Conservation (phyloP, 1,284 basidiomycete species). For the Mycena citricolor region DNA sequence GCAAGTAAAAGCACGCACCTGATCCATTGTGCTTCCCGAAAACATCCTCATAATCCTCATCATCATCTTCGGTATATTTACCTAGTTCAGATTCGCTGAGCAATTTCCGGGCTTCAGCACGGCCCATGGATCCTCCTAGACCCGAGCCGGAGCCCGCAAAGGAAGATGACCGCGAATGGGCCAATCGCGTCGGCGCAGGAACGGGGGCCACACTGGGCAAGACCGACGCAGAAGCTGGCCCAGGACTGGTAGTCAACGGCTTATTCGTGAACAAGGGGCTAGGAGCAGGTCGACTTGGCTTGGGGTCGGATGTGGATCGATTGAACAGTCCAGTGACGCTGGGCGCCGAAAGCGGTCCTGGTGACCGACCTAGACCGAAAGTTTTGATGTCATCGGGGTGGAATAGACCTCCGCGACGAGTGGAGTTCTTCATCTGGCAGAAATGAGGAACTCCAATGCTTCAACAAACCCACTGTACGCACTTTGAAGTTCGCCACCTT, state of each 20-base stretch:
- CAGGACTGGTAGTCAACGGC: slow-evolving; percentile 13
- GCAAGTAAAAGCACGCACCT: slow-evolving; percentile 41
- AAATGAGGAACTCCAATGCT: no score
- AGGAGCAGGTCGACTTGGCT: slow-evolving; percentile 48
- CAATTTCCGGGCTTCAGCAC: slow-evolving; percentile 54
- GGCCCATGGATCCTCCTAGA: slow-evolving; percentile 58
- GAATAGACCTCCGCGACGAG: slow-evolving; percentile 68
- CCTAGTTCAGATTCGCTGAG: slow-evolving; percentile 64
- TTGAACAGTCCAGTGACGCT: slow-evolving; percentile 16
- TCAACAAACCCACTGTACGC: slow-evolving; percentile 20
- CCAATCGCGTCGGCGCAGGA: slow-evolving; percentile 15
- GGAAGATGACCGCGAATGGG: slow-evolving; percentile 57
- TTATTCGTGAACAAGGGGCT: slow-evolving; percentile 33
- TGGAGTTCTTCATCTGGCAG: slow-evolving; percentile 65
- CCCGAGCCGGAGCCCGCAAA: slow-evolving; percentile 43
- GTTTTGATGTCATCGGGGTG: slow-evolving; percentile 87
- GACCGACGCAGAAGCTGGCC: slow-evolving; percentile 20
- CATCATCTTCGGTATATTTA: slow-evolving; percentile 83
- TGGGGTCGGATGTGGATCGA: slow-evolving; percentile 26
- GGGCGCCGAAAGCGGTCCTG: slow-evolving; percentile 51
- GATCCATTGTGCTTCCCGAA: slow-evolving; percentile 73
- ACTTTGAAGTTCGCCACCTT: slow-evolving; percentile 85
- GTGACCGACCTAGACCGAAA: slow-evolving; percentile 57
- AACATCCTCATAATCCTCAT: slow-evolving; percentile 91
- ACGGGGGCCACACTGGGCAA: slow-evolving; percentile 18